Percentiles rank a stretch among this genome's conserved stretches.
These are phyloP conservation scores for Thermothielavioides terrestris DNA, from an alignment of 495 filamentous ascomycete genomes.

Conservation along the genomic window DNA sequence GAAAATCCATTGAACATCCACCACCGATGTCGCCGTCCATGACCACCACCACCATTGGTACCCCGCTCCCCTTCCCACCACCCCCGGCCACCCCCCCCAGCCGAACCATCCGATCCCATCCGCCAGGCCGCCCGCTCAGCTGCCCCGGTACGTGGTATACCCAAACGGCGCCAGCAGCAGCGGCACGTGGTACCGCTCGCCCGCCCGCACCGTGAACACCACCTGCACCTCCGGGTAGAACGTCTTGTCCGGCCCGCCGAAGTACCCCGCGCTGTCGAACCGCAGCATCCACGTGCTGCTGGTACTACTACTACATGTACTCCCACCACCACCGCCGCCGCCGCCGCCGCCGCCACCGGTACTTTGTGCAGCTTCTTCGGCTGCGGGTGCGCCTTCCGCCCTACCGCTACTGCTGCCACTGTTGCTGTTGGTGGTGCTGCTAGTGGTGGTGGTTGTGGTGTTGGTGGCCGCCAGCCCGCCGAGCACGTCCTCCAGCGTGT, in stretches of 20 bases:
- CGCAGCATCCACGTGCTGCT: conserved; percentile 59
- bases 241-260: conserved; percentile 59
- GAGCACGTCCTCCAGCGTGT: conserved; percentile 43
- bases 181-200: conserved; percentile 86
- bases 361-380: too few relatives aligned
- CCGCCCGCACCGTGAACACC: conserved; percentile 64
- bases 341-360: too few relatives aligned
- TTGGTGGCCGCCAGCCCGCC: too few relatives aligned
- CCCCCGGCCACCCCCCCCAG: not conserved
- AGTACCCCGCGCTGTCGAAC: conserved; percentile 74
- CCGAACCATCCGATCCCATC: not conserved
- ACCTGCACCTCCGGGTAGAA: conserved; percentile 93
- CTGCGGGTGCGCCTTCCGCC: too few relatives aligned
- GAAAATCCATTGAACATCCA: too few relatives aligned
- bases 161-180: conserved; percentile 81
- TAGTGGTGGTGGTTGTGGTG: too few relatives aligned
- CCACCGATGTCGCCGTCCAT: too few relatives aligned
- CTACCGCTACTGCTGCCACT: too few relatives aligned
- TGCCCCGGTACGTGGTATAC: conserved; percentile 89
- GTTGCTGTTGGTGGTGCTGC: too few relatives aligned
- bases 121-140: conserved; percentile 24
- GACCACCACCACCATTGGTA: too few relatives aligned
- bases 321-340: too few relatives aligned
- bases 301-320: too few relatives aligned
- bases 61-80: not conserved